Conservation (phyloP, 257 asterid species). For the Fraxinus anomala region DNA sequence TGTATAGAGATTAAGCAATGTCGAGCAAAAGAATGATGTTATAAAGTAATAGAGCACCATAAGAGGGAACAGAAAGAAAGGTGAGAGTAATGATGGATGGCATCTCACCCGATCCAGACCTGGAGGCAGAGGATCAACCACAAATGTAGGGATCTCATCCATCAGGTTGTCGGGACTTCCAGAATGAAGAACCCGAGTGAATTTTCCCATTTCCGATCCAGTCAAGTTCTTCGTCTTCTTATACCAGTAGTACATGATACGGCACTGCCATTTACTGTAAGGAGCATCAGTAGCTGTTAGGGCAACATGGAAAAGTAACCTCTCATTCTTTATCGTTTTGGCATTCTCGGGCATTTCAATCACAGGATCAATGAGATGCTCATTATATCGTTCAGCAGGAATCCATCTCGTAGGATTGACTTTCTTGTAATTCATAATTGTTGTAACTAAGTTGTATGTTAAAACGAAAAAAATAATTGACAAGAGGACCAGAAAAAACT, state of each 20-base stretch:
- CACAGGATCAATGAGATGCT: constrained; percentile 47
- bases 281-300: constrained; percentile 43
- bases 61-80: background rate
- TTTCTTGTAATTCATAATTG: constrained; percentile 25
- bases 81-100: background rate
- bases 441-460: constrained; percentile 41
- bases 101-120: constrained; percentile 58
- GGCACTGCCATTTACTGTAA: constrained; percentile 65
- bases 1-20: background rate
- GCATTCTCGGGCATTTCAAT: constrained; percentile 46
- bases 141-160: constrained; percentile 70
- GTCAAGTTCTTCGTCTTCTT: constrained; percentile 49
- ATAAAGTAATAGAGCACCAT: background rate
- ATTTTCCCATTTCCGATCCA: constrained; percentile 62
- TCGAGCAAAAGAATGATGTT: background rate
- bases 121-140: constrained; percentile 61
- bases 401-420: constrained; percentile 16
- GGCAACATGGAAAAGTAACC: constrained; percentile 50
- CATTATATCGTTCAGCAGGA: constrained; percentile 5
- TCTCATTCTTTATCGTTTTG: constrained; percentile 25
- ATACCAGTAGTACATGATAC: constrained; percentile 66
- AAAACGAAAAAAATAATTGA: constrained; percentile 38
- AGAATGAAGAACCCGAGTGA: constrained; percentile 63
- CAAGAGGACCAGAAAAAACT: constrained; percentile 34
- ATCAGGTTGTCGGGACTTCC: constrained; percentile 63